Evolutionary conservation across 108 stramenopile species (phyloP).

Genomic region (Thalassiosira profunda): DNA sequence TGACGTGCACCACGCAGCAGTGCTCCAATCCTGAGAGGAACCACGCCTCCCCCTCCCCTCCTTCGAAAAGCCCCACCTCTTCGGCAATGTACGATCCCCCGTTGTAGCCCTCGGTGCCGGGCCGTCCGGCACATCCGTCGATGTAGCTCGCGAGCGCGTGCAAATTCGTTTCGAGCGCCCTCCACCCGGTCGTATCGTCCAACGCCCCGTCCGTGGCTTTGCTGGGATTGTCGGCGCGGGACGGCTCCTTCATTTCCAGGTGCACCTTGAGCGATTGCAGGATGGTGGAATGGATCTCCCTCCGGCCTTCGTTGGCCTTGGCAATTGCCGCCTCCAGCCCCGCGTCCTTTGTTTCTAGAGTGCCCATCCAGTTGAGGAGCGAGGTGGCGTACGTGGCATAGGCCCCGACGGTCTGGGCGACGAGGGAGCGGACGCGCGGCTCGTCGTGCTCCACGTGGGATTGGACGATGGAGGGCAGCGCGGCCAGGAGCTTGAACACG

Average conservation of each 20-base stretch:
- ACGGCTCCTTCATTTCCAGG: constrained; percentile 24
- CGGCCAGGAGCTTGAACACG: constrained; percentile 43
- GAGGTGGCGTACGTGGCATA: constrained; percentile 59
- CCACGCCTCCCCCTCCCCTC: constrained; percentile 21
- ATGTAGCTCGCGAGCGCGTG: constrained; percentile 89
- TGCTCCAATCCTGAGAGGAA: constrained; percentile 52
- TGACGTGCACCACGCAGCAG: constrained; percentile 84
- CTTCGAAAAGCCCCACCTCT: constrained; percentile 21
- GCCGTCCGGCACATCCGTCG: constrained; percentile 57
- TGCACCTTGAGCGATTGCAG: constrained; percentile 18
- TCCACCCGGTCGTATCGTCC: constrained; percentile 99
- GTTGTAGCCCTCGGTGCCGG: constrained; percentile 29
- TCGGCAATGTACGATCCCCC: constrained; percentile 41
- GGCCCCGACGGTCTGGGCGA: constrained; percentile 80
- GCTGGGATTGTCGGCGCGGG: constrained; percentile 1
- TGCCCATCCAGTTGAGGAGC: constrained; percentile 26
- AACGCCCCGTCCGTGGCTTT: constrained; percentile 82
- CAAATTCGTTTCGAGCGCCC: constrained; percentile 95
- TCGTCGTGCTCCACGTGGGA: constrained; percentile 79
- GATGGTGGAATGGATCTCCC: constrained; percentile 14
- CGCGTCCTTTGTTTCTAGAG: constrained; percentile 9
- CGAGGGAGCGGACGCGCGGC: constrained; percentile 82
- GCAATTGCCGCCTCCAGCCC: constrained; percentile 25
- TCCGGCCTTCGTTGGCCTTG: constrained; percentile 18
- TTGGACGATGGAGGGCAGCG: constrained; percentile 54